Conservation (phyloP, 352 stramenopile species). For the Blastocystis sp. region DNA sequence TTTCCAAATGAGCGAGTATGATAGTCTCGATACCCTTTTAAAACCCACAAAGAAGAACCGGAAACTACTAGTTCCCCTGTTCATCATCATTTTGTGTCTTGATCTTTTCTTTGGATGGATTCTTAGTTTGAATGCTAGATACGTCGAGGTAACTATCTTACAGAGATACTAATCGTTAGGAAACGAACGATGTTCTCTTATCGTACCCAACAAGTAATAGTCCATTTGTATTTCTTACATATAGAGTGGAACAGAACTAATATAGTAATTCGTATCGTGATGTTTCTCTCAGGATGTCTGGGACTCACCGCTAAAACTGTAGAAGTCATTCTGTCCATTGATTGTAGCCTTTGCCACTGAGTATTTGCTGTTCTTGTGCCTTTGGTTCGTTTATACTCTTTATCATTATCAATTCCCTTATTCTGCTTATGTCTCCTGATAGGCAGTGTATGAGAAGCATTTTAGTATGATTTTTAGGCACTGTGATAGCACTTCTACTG, state of each 20-base stretch:
- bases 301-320: background rate
- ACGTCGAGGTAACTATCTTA: background rate
- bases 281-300: background rate
- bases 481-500: background rate
- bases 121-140: background rate
- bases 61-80: background rate
- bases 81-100: background rate
- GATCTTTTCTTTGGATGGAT: background rate
- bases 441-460: background rate
- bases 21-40: background rate
- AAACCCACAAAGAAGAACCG: slow-evolving; percentile 1
- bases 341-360: background rate
- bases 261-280: background rate
- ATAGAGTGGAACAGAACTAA: background rate
- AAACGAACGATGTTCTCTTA: background rate
- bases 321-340: background rate
- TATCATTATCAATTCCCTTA: background rate
- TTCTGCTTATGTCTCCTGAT: background rate
- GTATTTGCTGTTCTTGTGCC: background rate
- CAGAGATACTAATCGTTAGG: background rate
- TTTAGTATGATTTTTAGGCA: background rate
- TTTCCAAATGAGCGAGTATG: background rate
- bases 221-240: background rate
- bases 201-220: background rate
- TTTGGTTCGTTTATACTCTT: background rate